A percentile compares a stretch with the other conserved stretches of the same genome.
Evolutionary conservation across 768 basidiomycete species (phyloP).

Genomic region (Russula vinacea): DNA sequence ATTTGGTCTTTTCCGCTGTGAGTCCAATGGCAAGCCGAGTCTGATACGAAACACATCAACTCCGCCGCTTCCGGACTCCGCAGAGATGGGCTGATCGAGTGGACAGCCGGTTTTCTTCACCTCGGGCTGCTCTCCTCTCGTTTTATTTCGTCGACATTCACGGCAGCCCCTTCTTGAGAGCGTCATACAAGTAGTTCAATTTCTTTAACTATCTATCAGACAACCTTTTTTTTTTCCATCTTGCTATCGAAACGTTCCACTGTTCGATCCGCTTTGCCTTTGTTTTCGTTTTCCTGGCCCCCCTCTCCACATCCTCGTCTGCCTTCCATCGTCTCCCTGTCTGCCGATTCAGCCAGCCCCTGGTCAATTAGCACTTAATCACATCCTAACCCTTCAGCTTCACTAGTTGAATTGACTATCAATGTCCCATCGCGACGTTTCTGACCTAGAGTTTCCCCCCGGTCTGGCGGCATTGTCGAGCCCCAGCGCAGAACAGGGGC

Average conservation of each 20-base stretch:
- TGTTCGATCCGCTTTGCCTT: constrained; percentile 37
- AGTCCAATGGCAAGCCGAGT: constrained; percentile 5
- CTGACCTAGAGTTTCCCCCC: constrained; percentile 19
- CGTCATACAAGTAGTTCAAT: constrained; percentile 20
- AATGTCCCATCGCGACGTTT: constrained; percentile 22
- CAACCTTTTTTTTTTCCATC: constrained; percentile 34
- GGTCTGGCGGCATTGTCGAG: neutral
- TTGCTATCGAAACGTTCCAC: constrained; percentile 38
- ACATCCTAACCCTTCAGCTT: constrained; percentile 13
- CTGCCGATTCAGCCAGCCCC: neutral
- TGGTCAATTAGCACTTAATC: constrained; percentile 13
- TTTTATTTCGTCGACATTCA: constrained; percentile 32
- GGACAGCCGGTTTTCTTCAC: constrained; percentile 34
- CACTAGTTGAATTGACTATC: constrained; percentile 2
- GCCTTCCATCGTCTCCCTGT: constrained; percentile 30
- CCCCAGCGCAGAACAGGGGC: constrained; percentile 11
- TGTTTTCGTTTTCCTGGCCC: constrained; percentile 36
- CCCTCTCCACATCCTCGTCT: constrained; percentile 33
- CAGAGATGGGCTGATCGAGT: constrained; percentile 23
- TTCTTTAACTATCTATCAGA: constrained; percentile 32
- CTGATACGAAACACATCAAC: constrained; percentile 24
- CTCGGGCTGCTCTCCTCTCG: constrained; percentile 31
- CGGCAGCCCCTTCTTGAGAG: neutral
- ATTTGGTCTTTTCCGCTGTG: constrained; percentile 25
- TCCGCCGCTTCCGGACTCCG: constrained; percentile 32